Base-by-base conservation (phyloP, 257 asterid species). In the Jaltomata sinuosa region DNA sequence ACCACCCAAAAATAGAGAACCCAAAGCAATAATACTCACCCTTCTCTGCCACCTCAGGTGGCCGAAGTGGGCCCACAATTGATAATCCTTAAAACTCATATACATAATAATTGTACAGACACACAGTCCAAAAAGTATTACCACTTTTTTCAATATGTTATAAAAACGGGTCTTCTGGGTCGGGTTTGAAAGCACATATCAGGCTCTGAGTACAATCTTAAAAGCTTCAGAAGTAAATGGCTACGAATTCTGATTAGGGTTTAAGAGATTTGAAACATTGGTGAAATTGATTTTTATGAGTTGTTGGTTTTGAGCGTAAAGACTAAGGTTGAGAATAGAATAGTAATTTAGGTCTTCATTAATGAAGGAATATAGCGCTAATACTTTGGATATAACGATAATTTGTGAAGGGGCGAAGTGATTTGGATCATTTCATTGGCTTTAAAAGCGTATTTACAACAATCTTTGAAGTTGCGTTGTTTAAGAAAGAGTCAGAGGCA, bases 111-210 rank as follows among this genome's bases (percentile, higher is more conserved):
- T 96, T 93, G 65, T 91, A 91, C 45, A 96, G 94, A 85, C 97
- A 94, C 69, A 87, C 80, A 4, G 97, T 92, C 97, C 97, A 93
- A 82, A 93, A n/a, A n/a, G n/a, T n/a, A n/a, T n/a, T n/a, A n/a
- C n/a, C n/a, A n/a, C n/a, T n/a, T n/a, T n/a, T n/a, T n/a, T n/a
- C n/a, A n/a, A n/a, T n/a, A n/a, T n/a, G n/a, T n/a, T n/a, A 6
- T 59, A 32, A 12, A 59, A 59, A 25, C 18, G 67, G 67, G 9
- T 25, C 12, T 59, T 59, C 67, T 59, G 34, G 67, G 67, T 11
- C 8, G 67, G 67, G 18, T 2, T 59, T 8, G 67, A 59, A 57
- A 93, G 61, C 45, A 89, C 86, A 6, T 88, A 64, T 92, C 94
- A 89, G 25, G 96, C 96, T 49, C 69, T 78, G 40, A 29, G 15